Percentiles rank a stretch among this genome's conserved stretches.
These are phyloP conservation scores for Luffa acutangula DNA, from an alignment of 306 rosid genomes.

Conservation along the genomic window DNA sequence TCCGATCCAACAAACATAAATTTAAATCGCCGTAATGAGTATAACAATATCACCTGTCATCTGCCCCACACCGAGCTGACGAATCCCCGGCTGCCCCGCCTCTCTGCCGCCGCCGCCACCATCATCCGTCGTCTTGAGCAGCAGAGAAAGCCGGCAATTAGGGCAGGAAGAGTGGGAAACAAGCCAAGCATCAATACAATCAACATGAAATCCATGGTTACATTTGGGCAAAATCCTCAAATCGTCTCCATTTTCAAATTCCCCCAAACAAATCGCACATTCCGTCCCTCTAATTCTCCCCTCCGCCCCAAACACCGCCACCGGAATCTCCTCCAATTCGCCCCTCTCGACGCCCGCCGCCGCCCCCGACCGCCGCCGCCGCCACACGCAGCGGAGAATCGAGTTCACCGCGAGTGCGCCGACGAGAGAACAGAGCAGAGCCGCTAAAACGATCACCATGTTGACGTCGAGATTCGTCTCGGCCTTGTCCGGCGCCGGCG, in stretches of 20 bases:
- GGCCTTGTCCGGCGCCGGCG: slow-evolving; percentile 17
- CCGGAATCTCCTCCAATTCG: slow-evolving; percentile 48
- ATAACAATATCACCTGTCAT: not conserved
- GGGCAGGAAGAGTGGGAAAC: slow-evolving; percentile 80
- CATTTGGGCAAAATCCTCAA: slow-evolving; percentile 63
- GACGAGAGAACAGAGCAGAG: slow-evolving; percentile 51
- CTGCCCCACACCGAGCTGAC: not conserved
- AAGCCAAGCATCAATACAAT: slow-evolving; percentile 76
- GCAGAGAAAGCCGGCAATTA: slow-evolving; percentile 57
- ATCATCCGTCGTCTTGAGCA: slow-evolving; percentile 7
- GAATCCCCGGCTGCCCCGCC: not conserved
- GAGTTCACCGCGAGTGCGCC: slow-evolving; percentile 71
- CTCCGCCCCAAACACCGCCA: slow-evolving; percentile 46
- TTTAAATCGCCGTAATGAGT: not conserved
- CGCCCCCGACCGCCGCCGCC: slow-evolving; percentile 24
- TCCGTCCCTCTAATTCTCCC: slow-evolving; percentile 45
- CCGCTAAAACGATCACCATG: slow-evolving; percentile 75
- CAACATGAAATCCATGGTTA: slow-evolving; percentile 77
- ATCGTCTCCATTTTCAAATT: slow-evolving; percentile 61
- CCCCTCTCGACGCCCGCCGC: slow-evolving; percentile 48
- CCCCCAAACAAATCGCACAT: slow-evolving; percentile 78
- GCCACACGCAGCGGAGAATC: slow-evolving; percentile 38
- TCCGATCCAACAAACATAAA: too few relatives aligned
- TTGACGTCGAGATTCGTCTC: slow-evolving; percentile 59
- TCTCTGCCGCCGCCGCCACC: not conserved